Evolutionary conservation across 1,284 basidiomycete species (phyloP), one percentile per base, ranked within the genome.

Genomic region (Heliocybe sulcata): DNA sequence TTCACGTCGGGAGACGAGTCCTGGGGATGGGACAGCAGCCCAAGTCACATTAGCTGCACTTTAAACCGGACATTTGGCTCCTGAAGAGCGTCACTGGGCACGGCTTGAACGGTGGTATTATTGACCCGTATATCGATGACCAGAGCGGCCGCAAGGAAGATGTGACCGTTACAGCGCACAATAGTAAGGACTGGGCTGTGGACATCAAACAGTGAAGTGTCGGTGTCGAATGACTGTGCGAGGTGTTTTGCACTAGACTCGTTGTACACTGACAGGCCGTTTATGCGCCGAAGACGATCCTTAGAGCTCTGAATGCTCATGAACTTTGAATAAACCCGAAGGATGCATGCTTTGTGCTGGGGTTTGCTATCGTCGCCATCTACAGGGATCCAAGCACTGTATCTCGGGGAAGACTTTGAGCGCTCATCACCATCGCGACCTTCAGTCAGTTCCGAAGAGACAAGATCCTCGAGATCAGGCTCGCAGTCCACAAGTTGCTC

Each of bases 81-180:
- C 11, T 25, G 16, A 9, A 47, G 45, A 9, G 9, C 9, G 19
- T n/a, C 45, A 47, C 11, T 9, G 9, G 16, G 45, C 9, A 47
- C 9, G 20, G 45, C 8, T 11, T 19, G n/a, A 19, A 25, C 19
- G 23, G 9, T 25, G 9, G 16, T 47, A 19, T 50, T 61, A 19
- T 52, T 16, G 9, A 19, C 12, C 8, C 12, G 16, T 16, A 55
- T 26, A 12, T 25, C 26, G 14, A 47, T 27, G 3, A 54, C 45
- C 33, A 26, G 38, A 6, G 42, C 42, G 22, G 45, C 27, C 3
- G 53, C 53, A 31, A 54, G 53, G 29, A 54, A 54, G 14, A 49
- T 11, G 9, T 19, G 20, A 14, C 45, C 42, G 10, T 45, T n/a
- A 45, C 38, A 47, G 8, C n/a, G 14, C 11, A 54, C 38, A 29